Percentiles rank a stretch among this genome's conserved stretches.
phyloP scores from a whole-genome alignment of 371 early-diverging fungal species.

The Umbelopsis sp. region DNA sequence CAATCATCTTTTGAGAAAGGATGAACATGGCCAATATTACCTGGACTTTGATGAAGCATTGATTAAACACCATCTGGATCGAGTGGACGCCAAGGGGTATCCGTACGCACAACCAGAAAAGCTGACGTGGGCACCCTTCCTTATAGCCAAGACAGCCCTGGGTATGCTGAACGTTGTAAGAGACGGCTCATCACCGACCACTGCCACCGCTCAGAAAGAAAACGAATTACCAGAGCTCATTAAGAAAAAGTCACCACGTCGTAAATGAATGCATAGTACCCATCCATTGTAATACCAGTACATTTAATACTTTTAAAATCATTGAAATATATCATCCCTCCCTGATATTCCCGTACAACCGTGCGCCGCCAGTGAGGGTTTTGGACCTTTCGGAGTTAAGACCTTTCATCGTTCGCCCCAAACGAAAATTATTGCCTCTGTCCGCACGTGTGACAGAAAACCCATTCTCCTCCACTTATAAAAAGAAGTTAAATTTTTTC shows the following conservation, averaged over 20 bases:
- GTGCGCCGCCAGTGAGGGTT: background rate
- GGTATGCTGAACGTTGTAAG: constrained; percentile 14
- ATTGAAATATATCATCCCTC: background rate
- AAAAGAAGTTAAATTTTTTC: background rate
- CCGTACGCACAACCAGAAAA: constrained; percentile 3
- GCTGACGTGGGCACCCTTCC: constrained; percentile 10
- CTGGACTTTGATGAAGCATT: background rate
- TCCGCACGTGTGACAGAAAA: constrained; percentile 8
- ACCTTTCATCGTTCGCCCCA: background rate
- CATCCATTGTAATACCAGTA: background rate
- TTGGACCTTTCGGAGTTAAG: constrained; percentile 7
- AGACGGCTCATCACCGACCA: constrained; percentile 12
- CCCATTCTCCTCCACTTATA: background rate
- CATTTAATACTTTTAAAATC: background rate
- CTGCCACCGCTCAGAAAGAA: constrained; percentile 13
- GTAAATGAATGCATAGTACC: background rate
- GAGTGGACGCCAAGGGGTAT: constrained; percentile 7
- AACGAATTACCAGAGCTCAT: background rate
- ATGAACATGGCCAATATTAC: constrained; percentile 10
- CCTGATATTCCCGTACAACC: constrained; percentile 11
- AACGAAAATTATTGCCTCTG: constrained; percentile 7
- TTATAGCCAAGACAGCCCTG: constrained; percentile 6
- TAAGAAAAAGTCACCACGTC: background rate
- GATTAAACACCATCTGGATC: background rate
- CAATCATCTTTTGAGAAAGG: constrained; percentile 46